Evolutionary conservation across 2,329 filamentous ascomycete species (phyloP).

Genomic region (Neodidymelliopsis sp.): DNA sequence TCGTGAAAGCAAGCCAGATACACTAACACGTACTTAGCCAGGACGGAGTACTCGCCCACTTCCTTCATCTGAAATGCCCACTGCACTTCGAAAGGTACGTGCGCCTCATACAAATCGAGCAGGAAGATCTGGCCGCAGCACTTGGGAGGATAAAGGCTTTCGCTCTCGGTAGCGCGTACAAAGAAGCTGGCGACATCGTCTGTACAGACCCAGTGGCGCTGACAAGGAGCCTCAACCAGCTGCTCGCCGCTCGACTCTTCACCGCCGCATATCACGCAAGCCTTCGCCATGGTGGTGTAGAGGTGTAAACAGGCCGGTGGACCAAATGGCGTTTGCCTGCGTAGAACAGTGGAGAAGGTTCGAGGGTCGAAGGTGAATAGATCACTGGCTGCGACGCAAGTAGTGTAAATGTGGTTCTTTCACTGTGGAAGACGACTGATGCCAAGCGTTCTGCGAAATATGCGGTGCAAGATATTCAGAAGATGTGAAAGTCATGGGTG

Average conservation of each 20-base stretch:
- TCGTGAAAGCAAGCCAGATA: neutral
- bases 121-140: slow-evolving; percentile 38
- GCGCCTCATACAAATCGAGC: slow-evolving; percentile 30
- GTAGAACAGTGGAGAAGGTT: no score
- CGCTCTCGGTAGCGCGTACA: slow-evolving; percentile 33
- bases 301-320: no score
- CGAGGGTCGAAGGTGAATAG: neutral
- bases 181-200: slow-evolving; percentile 35
- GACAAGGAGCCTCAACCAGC: slow-evolving; percentile 32
- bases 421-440: no score
- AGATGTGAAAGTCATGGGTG: no score
- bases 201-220: slow-evolving; percentile 33
- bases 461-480: no score
- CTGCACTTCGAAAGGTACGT: slow-evolving; percentile 28
- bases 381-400: neutral
- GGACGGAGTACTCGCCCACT: slow-evolving; percentile 38
- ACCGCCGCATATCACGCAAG: slow-evolving; percentile 36
- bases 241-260: slow-evolving; percentile 25
- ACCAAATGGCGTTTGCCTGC: neutral
- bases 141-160: slow-evolving; percentile 38
- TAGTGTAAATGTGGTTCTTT: neutral
- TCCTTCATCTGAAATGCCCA: slow-evolving; percentile 35
- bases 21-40: slow-evolving; percentile 33
- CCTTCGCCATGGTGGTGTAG: slow-evolving; percentile 17
- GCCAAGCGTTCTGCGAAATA: no score